Evolutionary conservation across 441 rosid genomes (phyloP).

Genomic region (Populus tomentosa): DNA sequence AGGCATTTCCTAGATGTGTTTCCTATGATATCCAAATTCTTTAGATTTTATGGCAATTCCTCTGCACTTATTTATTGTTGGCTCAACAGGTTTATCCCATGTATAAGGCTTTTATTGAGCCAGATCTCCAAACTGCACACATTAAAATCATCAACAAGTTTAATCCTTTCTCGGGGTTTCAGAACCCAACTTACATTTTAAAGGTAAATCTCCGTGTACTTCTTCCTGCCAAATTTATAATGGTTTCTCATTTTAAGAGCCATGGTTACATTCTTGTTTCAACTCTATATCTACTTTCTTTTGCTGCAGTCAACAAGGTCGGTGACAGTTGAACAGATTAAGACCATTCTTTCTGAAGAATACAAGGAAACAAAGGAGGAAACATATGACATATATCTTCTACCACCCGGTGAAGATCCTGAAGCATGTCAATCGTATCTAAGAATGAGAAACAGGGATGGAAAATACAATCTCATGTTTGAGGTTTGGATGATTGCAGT

Average conservation of each 20-base stretch:
- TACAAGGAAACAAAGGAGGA: constrained; percentile 72
- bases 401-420: constrained; percentile 99
- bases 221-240: constrained; percentile 5
- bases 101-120: constrained; percentile 99
- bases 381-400: constrained; percentile 95
- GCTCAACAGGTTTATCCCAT: constrained; percentile 77
- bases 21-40: background rate
- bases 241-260: constrained; percentile 1
- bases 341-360: constrained; percentile 58
- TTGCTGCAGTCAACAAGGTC: constrained; percentile 64
- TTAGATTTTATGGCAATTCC: background rate
- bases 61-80: constrained; percentile 11
- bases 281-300: constrained; percentile 20
- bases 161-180: constrained; percentile 95
- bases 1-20: background rate
- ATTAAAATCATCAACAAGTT: constrained; percentile 91
- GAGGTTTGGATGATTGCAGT: constrained; percentile 52
- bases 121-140: constrained; percentile 93
- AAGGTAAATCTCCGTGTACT: constrained; percentile 42
- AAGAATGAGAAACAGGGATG: constrained; percentile 98
- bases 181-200: constrained; percentile 83
- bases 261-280: constrained; percentile 10
- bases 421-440: constrained; percentile 97
- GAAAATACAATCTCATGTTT: constrained; percentile 96
- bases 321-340: constrained; percentile 72